Evolutionary conservation across 257 asterid species (phyloP).

Genomic region (Solanum sitiens): DNA sequence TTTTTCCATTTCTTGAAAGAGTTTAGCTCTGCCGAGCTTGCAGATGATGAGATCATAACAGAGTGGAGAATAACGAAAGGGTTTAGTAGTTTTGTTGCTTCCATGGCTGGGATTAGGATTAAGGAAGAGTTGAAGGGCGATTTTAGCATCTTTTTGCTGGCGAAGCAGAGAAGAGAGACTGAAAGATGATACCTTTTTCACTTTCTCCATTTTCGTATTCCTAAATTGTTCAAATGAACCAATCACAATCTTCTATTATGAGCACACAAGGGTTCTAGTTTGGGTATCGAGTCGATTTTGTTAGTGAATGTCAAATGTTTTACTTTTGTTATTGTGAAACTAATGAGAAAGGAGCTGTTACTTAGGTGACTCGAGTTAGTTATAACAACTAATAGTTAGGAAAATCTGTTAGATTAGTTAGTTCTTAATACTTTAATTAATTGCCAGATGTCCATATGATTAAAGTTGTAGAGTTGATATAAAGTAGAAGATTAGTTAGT

Average conservation of each 20-base stretch:
- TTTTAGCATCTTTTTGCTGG: conserved; percentile 49
- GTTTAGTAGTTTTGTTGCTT: conserved; percentile 22
- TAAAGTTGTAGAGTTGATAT: no score
- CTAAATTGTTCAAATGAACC: neutral
- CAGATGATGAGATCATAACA: conserved; percentile 75
- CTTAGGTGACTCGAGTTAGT: no score
- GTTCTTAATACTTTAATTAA: no score
- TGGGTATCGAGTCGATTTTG: no score
- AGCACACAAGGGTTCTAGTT: neutral
- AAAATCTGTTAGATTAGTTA: no score
- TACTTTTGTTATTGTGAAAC: no score
- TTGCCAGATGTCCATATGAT: no score
- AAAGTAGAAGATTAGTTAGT: no score
- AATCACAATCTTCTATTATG: neutral
- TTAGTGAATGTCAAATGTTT: no score
- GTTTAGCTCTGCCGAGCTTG: conserved; percentile 68
- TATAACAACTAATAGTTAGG: no score
- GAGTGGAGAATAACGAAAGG: conserved; percentile 51
- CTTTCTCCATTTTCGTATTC: conserved; percentile 34
- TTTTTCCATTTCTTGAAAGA: conserved; percentile 56
- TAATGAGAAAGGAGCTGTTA: no score
- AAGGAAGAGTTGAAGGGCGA: conserved; percentile 66
- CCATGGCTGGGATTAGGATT: conserved; percentile 39
- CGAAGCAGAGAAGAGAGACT: conserved; percentile 68
- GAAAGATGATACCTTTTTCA: conserved; percentile 48